Evolutionary conservation across 371 early-diverging fungal genomes (phyloP), one percentile per base, ranked within the genome.

Genomic region (Mucor indicus): DNA sequence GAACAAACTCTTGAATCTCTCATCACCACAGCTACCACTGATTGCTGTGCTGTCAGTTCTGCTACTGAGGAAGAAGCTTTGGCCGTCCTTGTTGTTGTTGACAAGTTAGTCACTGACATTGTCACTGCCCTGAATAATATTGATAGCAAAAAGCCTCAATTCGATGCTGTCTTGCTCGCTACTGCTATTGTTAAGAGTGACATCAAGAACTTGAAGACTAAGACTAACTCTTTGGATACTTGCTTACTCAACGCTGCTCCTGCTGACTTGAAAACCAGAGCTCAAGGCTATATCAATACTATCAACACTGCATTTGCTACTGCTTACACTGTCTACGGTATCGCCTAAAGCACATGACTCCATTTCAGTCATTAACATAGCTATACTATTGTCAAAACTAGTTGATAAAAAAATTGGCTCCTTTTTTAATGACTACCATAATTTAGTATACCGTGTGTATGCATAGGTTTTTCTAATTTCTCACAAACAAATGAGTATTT

Each of bases 161-260:
- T 55, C n/a, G 38, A 23, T 12, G 15, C 25, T 15, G 48, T 48
- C 24, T 17, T 20, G 5, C 29, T 47, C 16, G 55, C 45, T 11
- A 35, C 48, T 17, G 0, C 9, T 23, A 36, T 55, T 30, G 48
- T 55, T 16, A 42, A 35, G 27, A 19, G 16, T 13, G 48, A 55
- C 16, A 27, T 55, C 16, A 48, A 9, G 15, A 36, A 13, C 21
- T 42, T 55, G 23, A n/a, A 55, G n/a, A 20, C 36, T 13, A 7
- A 29, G 25, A 42, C 42, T 11, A 13, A 12, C 16, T 7, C 48
- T 23, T 38, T 55, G 33, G 42, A 42, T 30, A 22, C 17, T 21
- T 55, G 55, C 17, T 42, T 55, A 25, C 11, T 55, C 16, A 15
- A 16, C 29, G 38, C 21, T 19, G 38, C 55, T 38, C 55, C 48